A percentile compares a stretch with the other conserved stretches of the same genome.
These are phyloP conservation scores for Nemania sp. DNA, from an alignment of 2,329 filamentous ascomycete species.

Conservation along the genomic window DNA sequence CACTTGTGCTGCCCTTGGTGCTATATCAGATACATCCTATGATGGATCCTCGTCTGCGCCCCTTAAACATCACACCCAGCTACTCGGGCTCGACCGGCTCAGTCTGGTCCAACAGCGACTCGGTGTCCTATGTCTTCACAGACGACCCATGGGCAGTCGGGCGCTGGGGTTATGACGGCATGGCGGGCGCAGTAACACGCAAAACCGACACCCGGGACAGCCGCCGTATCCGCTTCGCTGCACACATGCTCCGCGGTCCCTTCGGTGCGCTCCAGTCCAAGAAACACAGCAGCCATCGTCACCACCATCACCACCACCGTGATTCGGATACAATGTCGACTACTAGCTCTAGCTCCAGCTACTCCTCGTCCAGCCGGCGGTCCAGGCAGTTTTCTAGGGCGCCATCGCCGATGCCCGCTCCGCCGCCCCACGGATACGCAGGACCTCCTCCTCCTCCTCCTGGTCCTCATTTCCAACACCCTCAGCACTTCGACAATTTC, in stretches of 20 bases:
- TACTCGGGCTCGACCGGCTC: conserved; percentile 34
- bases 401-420: conserved; percentile 15
- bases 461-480: conserved; percentile 10
- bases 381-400: conserved; percentile 7
- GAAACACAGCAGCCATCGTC: conserved; percentile 23
- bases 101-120: conserved; percentile 35
- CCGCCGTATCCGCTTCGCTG: conserved; percentile 31
- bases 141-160: conserved; percentile 35
- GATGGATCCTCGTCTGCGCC: conserved; percentile 29
- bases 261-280: conserved; percentile 34
- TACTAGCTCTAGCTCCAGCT: conserved; percentile 19
- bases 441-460: conserved; percentile 6
- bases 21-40: conserved; percentile 3
- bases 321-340: conserved; percentile 20
- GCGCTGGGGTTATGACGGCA: conserved; percentile 31
- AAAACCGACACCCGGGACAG: conserved; percentile 32
- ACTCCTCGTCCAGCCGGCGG: conserved; percentile 20
- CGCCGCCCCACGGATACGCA: conserved; percentile 4
- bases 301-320: conserved; percentile 13
- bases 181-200: conserved; percentile 37
- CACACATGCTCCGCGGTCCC: conserved; percentile 38
- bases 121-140: conserved; percentile 36
- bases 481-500: conserved; percentile 22
- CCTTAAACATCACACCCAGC: conserved; percentile 33
- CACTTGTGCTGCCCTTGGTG: not conserved